Conservation (phyloP, 179 eudicot species). For the Carnegiea gigantea region DNA sequence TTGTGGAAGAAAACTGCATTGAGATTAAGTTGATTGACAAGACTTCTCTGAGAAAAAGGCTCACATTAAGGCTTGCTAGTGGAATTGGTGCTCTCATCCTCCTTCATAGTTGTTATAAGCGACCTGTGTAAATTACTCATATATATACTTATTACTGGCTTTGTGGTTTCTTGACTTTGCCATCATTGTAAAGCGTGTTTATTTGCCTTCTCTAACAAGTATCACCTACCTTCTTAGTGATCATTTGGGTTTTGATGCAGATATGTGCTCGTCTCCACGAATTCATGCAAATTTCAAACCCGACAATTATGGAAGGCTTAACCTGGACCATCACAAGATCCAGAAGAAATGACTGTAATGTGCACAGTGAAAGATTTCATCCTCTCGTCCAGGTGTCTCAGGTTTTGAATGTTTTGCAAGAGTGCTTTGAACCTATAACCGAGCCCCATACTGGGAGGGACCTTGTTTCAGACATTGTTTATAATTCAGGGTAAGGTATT, state of each 20-base stretch:
- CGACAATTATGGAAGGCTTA: slow-evolving; percentile 38
- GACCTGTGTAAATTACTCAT: not conserved
- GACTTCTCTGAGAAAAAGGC: not conserved
- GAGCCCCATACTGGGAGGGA: slow-evolving; percentile 48
- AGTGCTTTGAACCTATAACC: slow-evolving; percentile 47
- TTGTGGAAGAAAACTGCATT: not conserved
- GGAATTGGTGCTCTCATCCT: slow-evolving; percentile 7
- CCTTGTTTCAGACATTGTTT: slow-evolving; percentile 50
- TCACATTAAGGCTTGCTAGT: not conserved
- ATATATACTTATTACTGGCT: not conserved
- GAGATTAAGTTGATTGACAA: not conserved
- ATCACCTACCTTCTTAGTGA: slow-evolving; percentile 9
- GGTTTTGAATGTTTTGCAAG: slow-evolving; percentile 42
- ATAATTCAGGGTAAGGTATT: slow-evolving; percentile 49
- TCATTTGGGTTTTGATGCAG: slow-evolving; percentile 22
- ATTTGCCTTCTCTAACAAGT: not conserved
- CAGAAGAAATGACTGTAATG: slow-evolving; percentile 49
- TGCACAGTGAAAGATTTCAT: slow-evolving; percentile 43
- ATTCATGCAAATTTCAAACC: slow-evolving; percentile 38
- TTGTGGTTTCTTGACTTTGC: not conserved
- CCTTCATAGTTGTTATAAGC: not conserved
- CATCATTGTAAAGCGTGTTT: not conserved
- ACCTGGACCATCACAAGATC: slow-evolving; percentile 52
- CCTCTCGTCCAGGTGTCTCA: slow-evolving; percentile 44
- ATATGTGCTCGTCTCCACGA: slow-evolving; percentile 53